Conservation (phyloP, 1,284 basidiomycete genomes). For the Ustilago loliicola region DNA sequence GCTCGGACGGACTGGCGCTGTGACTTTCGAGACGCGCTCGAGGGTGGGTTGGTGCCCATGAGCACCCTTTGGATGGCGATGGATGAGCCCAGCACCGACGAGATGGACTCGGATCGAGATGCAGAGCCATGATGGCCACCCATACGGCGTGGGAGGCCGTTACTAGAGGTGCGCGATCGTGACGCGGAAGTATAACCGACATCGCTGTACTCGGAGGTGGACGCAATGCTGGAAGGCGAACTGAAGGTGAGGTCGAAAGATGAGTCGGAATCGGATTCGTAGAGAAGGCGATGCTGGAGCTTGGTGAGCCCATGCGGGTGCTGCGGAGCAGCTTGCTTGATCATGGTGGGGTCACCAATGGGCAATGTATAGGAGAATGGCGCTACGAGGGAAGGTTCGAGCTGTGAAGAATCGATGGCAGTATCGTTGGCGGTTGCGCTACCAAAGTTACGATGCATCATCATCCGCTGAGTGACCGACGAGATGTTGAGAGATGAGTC, state of each 20-base stretch:
- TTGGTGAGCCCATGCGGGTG: constrained; percentile 43
- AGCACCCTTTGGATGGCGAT: constrained; percentile 42
- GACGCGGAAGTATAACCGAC: constrained; percentile 21
- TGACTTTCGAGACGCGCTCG: constrained; percentile 3
- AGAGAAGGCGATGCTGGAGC: constrained; percentile 52
- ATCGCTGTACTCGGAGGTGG: constrained; percentile 45
- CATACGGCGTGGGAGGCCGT: constrained; percentile 11
- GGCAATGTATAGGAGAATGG: too few relatives aligned
- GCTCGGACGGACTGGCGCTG: constrained; percentile 35
- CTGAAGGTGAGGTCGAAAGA: constrained; percentile 42
- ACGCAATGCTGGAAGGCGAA: constrained; percentile 39
- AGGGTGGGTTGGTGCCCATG: constrained; percentile 21
- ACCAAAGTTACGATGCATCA: constrained; percentile 31
- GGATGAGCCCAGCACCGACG: constrained; percentile 34
- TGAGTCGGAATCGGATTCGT: constrained; percentile 48
- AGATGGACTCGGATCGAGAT: constrained; percentile 37
- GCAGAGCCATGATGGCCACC: constrained; percentile 13
- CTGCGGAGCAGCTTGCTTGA: constrained; percentile 46
- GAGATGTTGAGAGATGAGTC: neutral
- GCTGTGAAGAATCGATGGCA: constrained; percentile 14
- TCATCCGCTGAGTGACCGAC: constrained; percentile 7
- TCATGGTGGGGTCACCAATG: constrained; percentile 27
- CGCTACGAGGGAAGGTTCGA: constrained; percentile 7
- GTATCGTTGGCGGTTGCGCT: constrained; percentile 10
- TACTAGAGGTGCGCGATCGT: constrained; percentile 25